Evolutionary conservation across 2,329 filamentous ascomycete species (phyloP), one percentile per base, ranked within the genome.

Genomic region (Fusarium nematophilum): DNA sequence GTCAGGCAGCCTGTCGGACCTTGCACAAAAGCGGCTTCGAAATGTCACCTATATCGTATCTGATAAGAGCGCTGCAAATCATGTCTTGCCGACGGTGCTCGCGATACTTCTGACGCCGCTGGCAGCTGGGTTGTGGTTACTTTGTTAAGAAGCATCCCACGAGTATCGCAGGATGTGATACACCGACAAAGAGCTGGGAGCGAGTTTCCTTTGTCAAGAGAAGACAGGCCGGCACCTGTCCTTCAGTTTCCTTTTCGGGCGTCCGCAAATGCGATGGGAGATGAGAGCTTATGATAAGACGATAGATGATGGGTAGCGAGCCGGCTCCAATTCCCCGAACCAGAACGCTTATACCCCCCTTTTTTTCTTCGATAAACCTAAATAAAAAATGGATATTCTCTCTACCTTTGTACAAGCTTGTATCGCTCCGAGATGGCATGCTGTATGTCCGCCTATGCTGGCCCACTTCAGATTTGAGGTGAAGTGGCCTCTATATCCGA

Each of bases 1-100:
- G 9, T 73, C 74, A 2, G 78, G 81, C 1, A 68, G 66, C 15
- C 68, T 83, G 26, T 74, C 75, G 9, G 65, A 67, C 26, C 46
- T 62, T 42, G 62, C 73, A 34, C 65, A 76, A 18, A 68, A 62
- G 57, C 67, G 68, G 33, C 70, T 77, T 48, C 69, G 51, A 55
- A 70, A 75, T 43, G 68, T 69, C 56, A 73, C 69, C 31, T 77
- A 76, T 69, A 70, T 77, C 57, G 68, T 71, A 65, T 62, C 65
- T 57, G 69, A 71, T 44, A 68, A 58, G 59, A 57, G 68, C n/a
- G 50, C 62, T 34, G 73, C 65, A 10, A 62, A 60, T 23, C 29
- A 44, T 25, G 39, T 65, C 30, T 52, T 57, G 31, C 60, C 71
- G 14, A 52, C 49, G 9, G 25, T 48, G 15, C 15, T 49, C 33